Base-by-base conservation (phyloP, 208 protist genomes). In the Trypanosoma brucei region DNA sequence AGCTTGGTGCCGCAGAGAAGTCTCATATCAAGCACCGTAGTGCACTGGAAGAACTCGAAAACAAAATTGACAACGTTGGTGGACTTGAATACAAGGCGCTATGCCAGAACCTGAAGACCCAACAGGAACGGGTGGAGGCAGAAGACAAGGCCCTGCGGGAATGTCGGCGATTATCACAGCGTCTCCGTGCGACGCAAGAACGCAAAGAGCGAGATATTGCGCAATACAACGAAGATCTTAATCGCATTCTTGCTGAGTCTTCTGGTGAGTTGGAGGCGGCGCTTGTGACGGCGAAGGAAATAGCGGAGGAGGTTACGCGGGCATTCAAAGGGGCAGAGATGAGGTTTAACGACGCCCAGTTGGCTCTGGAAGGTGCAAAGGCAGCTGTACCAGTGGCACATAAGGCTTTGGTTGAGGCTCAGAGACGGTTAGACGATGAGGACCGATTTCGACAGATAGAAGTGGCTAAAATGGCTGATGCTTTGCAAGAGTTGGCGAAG, bases 381-480 rank as follows among this genome's bases (percentile, higher is more conserved):
- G 81, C 80, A 14, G 81, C 77, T 8, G 68, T 95, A 8, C 81
- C 84, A 5, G 56, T 82, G 1, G 70, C 72, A 14, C 76, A 93
- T 56, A 82, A 79, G 57, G 76, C 81, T 22, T 55, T 85, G 4
- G 64, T 90, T 3, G 81, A 83, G 48, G 84, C 85, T 3, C 83
- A 92, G 60, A 83, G 83, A 53, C 61, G 70, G 54, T 42, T 94
- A 3, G 84, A 96, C 40, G 86, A 97, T 59, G 81, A 88, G 57
- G 72, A 88, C 66, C 78, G 86, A 34, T 91, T 92, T 59, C 79
- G 80, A 4, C 86, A 96, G 69, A 81, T 82, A 9, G 76, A 92
- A 63, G 56, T 74, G 13, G 78, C 81, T 7, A 87, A 88, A 57
- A 87, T 95, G 40, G 84, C 84, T 3, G 84, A 94, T 55, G 77